A percentile compares a stretch with the other conserved stretches of the same genome.
Evolutionary conservation across 345 rosid species (phyloP).

Genomic region (Nephelium lappaceum): DNA sequence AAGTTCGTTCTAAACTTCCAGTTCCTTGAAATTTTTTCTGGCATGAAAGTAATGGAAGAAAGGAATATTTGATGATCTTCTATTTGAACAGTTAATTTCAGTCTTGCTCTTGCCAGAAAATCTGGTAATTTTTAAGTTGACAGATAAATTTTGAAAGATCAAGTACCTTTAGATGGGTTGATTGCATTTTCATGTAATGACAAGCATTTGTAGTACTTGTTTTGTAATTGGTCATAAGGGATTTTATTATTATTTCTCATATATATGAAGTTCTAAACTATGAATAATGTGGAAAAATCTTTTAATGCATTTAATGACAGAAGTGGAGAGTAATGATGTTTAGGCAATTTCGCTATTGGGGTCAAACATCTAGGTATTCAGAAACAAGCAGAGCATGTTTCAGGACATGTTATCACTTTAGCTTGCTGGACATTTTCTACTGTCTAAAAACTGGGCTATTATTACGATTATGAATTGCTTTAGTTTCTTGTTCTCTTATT

Average conservation of each 20-base stretch:
- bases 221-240: too few relatives aligned
- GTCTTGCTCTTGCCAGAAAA: background rate
- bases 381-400: background rate
- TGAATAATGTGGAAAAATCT: background rate
- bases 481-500: background rate
- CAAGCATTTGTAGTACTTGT: too few relatives aligned
- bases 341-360: background rate
- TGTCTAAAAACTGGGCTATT: background rate
- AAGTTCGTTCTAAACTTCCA: background rate
- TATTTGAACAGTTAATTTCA: background rate
- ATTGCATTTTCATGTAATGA: too few relatives aligned
- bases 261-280: background rate
- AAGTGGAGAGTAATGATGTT: background rate
- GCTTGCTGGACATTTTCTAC: background rate
- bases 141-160: background rate
- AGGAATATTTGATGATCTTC: background rate
- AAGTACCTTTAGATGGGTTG: too few relatives aligned
- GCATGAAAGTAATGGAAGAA: background rate
- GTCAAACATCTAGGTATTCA: background rate
- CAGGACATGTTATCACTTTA: background rate
- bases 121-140: background rate
- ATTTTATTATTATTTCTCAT: background rate
- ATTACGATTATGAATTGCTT: background rate
- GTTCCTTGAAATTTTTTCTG: background rate
- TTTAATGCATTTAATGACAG: background rate